phyloP scores from a whole-genome alignment of 1,284 basidiomycete genomes.

The Leucoagaricus sp. region DNA sequence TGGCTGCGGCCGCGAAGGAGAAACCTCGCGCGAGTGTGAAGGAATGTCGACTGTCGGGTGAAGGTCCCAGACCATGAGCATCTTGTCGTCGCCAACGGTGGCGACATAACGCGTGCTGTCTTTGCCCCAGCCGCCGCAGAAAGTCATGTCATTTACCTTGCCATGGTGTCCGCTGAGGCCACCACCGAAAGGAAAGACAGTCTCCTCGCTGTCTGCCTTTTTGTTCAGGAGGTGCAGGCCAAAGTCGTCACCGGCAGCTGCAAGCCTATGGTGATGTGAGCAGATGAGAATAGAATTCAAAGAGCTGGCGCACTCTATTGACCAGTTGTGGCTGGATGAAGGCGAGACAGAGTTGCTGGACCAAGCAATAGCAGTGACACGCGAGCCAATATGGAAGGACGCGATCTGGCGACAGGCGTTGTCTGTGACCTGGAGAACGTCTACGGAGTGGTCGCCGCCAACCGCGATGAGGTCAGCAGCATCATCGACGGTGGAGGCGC shows the following conservation, averaged over 20 bases:
- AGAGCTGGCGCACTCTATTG: constrained; percentile 61
- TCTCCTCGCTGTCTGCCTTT: constrained; percentile 47
- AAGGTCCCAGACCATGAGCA: constrained; percentile 83
- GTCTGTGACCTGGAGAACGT: constrained; percentile 57
- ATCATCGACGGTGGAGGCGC: constrained; percentile 62
- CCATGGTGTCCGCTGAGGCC: constrained; percentile 77
- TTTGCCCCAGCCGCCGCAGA: constrained; percentile 68
- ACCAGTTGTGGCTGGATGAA: constrained; percentile 62
- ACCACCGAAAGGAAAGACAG: constrained; percentile 70
- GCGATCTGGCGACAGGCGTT: constrained; percentile 53
- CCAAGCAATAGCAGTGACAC: constrained; percentile 77
- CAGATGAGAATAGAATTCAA: background rate
- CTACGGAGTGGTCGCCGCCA: constrained; percentile 69
- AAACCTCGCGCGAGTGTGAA: constrained; percentile 28
- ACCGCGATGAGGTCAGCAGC: constrained; percentile 69
- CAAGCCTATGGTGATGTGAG: constrained; percentile 46
- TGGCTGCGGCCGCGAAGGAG: constrained; percentile 55
- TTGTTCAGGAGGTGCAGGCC: constrained; percentile 70
- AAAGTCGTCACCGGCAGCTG: constrained; percentile 66
- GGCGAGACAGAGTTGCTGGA: constrained; percentile 70
- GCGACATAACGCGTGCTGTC: constrained; percentile 73
- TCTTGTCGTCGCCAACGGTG: constrained; percentile 79
- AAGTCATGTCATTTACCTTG: constrained; percentile 72
- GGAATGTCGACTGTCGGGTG: constrained; percentile 50
- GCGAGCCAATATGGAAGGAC: constrained; percentile 71